Percentiles rank a stretch among this genome's conserved stretches.
Evolutionary conservation across 495 filamentous ascomycete genomes (phyloP).

Genomic region (Polyplosphaeria fusca): DNA sequence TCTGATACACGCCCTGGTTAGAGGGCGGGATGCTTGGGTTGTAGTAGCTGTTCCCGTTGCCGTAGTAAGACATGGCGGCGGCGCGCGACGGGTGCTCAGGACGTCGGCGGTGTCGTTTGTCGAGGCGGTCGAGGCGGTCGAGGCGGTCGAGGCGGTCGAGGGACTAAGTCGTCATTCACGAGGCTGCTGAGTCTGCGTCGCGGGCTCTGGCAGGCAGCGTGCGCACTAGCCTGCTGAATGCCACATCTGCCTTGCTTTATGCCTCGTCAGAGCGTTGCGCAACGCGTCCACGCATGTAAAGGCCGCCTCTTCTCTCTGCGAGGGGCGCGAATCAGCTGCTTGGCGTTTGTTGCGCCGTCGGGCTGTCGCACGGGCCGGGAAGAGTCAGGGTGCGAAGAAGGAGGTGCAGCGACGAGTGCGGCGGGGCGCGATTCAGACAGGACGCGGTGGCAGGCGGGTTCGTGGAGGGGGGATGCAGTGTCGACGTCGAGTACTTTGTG

Average conservation of each 20-base stretch:
- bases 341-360: slow-evolving; percentile 4
- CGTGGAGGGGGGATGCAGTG: too few relatives aligned
- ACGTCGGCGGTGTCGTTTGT: not conserved
- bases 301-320: not conserved
- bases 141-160: too few relatives aligned
- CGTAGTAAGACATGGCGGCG: slow-evolving; percentile 49
- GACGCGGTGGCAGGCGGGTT: too few relatives aligned
- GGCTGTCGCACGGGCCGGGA: not conserved
- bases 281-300: not conserved
- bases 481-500: too few relatives aligned
- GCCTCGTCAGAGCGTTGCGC: slow-evolving; percentile 11
- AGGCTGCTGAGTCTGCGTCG: slow-evolving; percentile 32
- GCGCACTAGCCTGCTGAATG: slow-evolving; percentile 12
- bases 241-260: slow-evolving; percentile 24
- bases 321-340: not conserved
- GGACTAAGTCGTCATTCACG: slow-evolving; percentile 26
- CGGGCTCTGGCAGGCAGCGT: slow-evolving; percentile 19
- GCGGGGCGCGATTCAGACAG: too few relatives aligned
- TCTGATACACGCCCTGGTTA: slow-evolving; percentile 30
- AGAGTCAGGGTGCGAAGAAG: too few relatives aligned
- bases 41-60: slow-evolving; percentile 51
- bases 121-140: not conserved
- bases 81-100: not conserved
- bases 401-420: too few relatives aligned
- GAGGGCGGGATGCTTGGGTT: slow-evolving; percentile 35